Base-by-base conservation (phyloP, 1,284 basidiomycete species). In the Pseudozyma thailandica region DNA sequence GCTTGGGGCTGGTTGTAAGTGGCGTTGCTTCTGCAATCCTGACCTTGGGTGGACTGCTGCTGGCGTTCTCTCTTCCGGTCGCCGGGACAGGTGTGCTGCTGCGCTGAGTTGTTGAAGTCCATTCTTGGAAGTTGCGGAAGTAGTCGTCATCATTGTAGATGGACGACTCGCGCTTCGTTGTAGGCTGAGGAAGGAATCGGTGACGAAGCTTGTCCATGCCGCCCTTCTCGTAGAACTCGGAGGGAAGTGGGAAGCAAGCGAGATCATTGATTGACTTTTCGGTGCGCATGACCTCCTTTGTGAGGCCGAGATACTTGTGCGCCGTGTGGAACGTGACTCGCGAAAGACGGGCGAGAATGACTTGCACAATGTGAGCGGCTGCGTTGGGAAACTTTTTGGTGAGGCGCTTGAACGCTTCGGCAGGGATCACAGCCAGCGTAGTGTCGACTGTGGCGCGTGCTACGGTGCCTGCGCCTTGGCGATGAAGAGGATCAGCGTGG, bases 301-400 rank as follows among this genome's bases (percentile, higher is more conserved):
- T 99, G 49, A 99, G 84, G 2, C 95, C 95, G 8, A 99, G 88
- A 83, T 97, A 99, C 79, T 91, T 92, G 84, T 98, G 95, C 0
- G 96, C 94, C 31, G 92, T 91, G 81, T 89, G 87, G 85, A 99
- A 98, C 0, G 96, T 99, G 12, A 98, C 96, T 18, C 95, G 89
- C 43, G 93, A 93, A 79, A 99, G 95, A 2, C 95, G 89, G 4
- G 96, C 95, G 50, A 99, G 85, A 70, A 97, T 96, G 33, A 97
- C 94, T 88, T 95, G 93, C 1, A 99, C 94, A 61, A 99, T 96
- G 80, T 98, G 93, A 2, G 94, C 94, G 20, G 93, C 92, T 1
- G 96, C 93, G 78, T 97, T 97, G 0, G 95, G 95, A 77, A 92
- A 97, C 81, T 95, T 94, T 83, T 93, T 92, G 0, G 94, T 98